Evolutionary conservation across 495 filamentous ascomycete genomes (phyloP).

Genomic region (Viridothelium virens): DNA sequence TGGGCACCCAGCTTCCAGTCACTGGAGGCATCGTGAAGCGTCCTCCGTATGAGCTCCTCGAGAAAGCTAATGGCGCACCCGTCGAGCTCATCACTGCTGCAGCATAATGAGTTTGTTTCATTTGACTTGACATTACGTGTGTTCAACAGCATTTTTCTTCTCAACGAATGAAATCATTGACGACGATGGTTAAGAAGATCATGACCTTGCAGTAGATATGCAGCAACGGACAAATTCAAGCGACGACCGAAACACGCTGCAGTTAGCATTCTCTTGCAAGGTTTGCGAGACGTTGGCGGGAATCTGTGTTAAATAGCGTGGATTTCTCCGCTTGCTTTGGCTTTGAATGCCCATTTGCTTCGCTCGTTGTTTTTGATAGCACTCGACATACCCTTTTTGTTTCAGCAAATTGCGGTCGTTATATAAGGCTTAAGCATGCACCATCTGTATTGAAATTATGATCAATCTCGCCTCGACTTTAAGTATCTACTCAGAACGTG

Average conservation of each 20-base stretch:
- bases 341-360: neutral
- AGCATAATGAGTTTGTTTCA: conserved; percentile 21
- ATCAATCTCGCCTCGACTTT: neutral
- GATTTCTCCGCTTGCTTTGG: neutral
- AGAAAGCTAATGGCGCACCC: conserved; percentile 29
- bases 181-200: neutral
- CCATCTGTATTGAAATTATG: neutral
- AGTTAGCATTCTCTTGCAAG: neutral
- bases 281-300: no score
- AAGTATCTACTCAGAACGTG: no score
- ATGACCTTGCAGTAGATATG: neutral
- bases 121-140: neutral
- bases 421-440: neutral
- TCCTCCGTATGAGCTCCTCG: conserved; percentile 53
- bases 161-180: no score
- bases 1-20: conserved; percentile 72
- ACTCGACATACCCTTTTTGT: conserved; percentile 8
- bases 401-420: neutral
- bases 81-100: conserved; percentile 32
- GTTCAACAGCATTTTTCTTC: neutral
- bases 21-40: conserved; percentile 92
- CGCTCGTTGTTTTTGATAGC: neutral
- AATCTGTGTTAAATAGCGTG: neutral
- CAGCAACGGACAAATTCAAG: neutral
- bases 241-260: neutral